Evolutionary conservation across 139 green algal genomes (phyloP).

Genomic region (Yamagishiella unicocca): DNA sequence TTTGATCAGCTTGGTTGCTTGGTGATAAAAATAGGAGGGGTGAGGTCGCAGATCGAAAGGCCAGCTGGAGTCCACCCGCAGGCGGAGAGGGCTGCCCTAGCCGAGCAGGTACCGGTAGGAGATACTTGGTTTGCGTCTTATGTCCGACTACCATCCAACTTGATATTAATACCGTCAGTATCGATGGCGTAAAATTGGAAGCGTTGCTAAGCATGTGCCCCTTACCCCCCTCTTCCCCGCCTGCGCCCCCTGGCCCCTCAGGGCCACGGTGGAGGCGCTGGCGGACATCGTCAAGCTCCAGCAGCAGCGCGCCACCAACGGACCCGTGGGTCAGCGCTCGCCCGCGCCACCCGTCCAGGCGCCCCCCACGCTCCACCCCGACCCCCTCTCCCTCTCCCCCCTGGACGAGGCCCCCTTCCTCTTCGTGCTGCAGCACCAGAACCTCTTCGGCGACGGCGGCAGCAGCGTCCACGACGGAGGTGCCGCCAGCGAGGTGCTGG

Average conservation of each 20-base stretch:
- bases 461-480: not conserved
- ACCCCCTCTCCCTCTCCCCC: slow-evolving; percentile 62
- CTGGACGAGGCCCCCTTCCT: slow-evolving; percentile 60
- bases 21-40: no score
- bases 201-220: no score
- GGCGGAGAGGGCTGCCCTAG: no score
- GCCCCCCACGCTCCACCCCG: slow-evolving; percentile 48
- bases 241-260: not conserved
- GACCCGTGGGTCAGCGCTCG: slow-evolving; percentile 32
- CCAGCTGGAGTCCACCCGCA: no score
- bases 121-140: no score
- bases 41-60: no score
- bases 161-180: no score
- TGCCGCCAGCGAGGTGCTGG: not conserved
- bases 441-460: not conserved
- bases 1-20: no score
- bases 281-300: slow-evolving; percentile 8
- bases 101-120: no score
- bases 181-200: no score
- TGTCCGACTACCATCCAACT: no score
- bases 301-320: slow-evolving; percentile 2
- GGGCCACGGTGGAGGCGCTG: not conserved
- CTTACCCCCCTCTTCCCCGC: not conserved
- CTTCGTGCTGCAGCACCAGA: slow-evolving; percentile 47
- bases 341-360: not conserved